phyloP scores from a whole-genome alignment of 2,329 filamentous ascomycete genomes.

The Epichloe gansuensis region DNA sequence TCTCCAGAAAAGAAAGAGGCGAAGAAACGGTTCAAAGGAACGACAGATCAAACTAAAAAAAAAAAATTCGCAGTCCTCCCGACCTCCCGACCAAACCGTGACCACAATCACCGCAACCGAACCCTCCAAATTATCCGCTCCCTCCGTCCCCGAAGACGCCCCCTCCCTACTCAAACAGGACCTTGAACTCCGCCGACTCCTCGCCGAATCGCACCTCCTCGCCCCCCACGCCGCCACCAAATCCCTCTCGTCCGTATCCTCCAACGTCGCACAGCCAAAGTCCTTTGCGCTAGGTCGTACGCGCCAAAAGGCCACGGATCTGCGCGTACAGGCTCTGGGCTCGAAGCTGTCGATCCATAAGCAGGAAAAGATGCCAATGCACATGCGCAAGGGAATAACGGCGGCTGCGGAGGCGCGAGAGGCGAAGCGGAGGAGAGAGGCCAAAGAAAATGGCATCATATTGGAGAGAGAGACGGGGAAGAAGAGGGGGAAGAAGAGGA shows the following conservation, averaged over 20 bases:
- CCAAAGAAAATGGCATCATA: conserved; percentile 80
- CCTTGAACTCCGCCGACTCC: conserved; percentile 76
- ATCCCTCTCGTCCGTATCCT: conserved; percentile 26
- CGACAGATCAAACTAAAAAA: neutral
- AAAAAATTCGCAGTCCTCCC: conserved; percentile 28
- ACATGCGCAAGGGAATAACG: conserved; percentile 72
- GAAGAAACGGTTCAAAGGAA: neutral
- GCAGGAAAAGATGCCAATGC: conserved; percentile 82
- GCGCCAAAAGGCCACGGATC: conserved; percentile 68
- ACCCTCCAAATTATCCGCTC: conserved; percentile 11
- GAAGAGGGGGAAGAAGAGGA: conserved; percentile 28
- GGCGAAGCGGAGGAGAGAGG: conserved; percentile 59
- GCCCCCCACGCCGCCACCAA: conserved; percentile 33
- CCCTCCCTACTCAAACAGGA: conserved; percentile 75
- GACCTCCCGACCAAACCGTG: conserved; percentile 27
- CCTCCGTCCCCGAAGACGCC: conserved; percentile 40
- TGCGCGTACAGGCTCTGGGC: conserved; percentile 71
- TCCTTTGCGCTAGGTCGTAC: conserved; percentile 51
- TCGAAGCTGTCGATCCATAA: conserved; percentile 61
- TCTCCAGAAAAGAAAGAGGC: neutral
- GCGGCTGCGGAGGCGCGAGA: conserved; percentile 54
- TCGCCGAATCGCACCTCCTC: conserved; percentile 85
- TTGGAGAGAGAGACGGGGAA: conserved; percentile 48
- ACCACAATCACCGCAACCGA: conserved; percentile 6
- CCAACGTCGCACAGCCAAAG: conserved; percentile 24